Conservation (phyloP, 352 stramenopile species). For the Phytophthora sp. region DNA sequence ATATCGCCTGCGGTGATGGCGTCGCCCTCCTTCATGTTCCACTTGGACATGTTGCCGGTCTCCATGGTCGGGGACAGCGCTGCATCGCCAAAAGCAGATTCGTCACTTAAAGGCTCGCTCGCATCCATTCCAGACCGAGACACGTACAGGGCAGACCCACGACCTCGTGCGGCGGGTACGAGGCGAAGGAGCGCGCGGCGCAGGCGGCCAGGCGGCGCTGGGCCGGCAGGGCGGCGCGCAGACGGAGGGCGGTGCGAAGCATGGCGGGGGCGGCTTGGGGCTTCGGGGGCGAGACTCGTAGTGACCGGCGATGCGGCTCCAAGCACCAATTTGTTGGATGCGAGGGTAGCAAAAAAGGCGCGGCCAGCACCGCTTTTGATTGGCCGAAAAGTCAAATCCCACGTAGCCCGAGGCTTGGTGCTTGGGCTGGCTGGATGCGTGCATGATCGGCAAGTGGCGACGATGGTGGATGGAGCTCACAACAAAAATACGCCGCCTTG, state of each 20-base stretch:
- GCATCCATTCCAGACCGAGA: not conserved
- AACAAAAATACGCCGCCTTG: conserved; percentile 13
- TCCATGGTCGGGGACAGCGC: conserved; percentile 98
- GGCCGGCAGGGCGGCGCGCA: conserved; percentile 36
- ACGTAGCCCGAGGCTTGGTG: not conserved
- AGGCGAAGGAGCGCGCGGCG: conserved; percentile 59
- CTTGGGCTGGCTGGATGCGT: not conserved
- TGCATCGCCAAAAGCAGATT: conserved; percentile 14
- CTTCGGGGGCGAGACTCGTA: conserved; percentile 21
- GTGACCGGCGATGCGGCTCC: conserved; percentile 10
- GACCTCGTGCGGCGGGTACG: conserved; percentile 81
- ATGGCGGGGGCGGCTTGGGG: conserved; percentile 36
- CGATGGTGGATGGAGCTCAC: conserved; percentile 4
- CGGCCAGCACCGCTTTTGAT: not conserved
- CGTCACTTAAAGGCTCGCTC: conserved; percentile 6
- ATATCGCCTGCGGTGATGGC: conserved; percentile 94
- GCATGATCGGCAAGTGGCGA: not conserved
- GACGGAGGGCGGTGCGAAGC: conserved; percentile 68
- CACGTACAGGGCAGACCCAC: conserved; percentile 75
- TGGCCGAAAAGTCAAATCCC: conserved; percentile 14
- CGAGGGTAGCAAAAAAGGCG: conserved; percentile 7
- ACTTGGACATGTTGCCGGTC: conserved; percentile 95
- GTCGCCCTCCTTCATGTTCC: conserved; percentile 94
- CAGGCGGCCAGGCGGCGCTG: conserved; percentile 46
- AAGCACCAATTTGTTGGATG: conserved; percentile 37